Base-by-base conservation (phyloP, 495 filamentous ascomycete genomes). In the Xylaria venustula region DNA sequence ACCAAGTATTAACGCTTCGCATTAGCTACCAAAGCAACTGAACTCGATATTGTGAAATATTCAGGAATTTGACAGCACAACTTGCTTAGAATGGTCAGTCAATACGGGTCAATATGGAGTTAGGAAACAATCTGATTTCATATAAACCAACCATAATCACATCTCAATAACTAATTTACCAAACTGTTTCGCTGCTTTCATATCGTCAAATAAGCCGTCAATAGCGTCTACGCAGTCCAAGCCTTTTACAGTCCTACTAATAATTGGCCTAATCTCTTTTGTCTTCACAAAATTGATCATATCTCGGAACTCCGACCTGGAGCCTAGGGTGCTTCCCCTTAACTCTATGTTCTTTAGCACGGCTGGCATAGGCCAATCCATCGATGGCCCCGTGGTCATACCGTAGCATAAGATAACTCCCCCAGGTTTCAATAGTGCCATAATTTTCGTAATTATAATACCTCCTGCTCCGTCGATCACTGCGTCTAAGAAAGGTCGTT, bases 391-490 rank as follows among this genome's bases (percentile, higher is more conserved):
- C 2, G 88, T 77, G 9, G 90, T 93, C 90, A 93, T 92, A 32
- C 90, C 90, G 66, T 93, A 92, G 45, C 81, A 73, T 4, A 83
- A 79, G 60, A 93, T 80, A 26, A 89, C 77, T 26, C 89, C 90
- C 17, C 90, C 90, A 0, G 62, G 55, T 68, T 86, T 85, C 54
- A 89, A 67, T 25, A 90, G 46, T 67, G 74, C 85, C 28, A 77
- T 75, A 26, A 77, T 78, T 67, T 80, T 83, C 17, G 77, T 75
- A 25, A 89, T 76, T 15, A 91, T 73, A 69, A 90, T 86, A 26
- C 89, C 90, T n/a, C 90, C 90, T 0, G 90, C 88, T 14, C 90
- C 89, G 71, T 93, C 90, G 52, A 93, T 78, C 22, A 92, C 82
- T 14, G 82, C 80, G 74, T 92, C 90, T 41, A 93, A 75, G 58